Evolutionary conservation across 2,329 filamentous ascomycete genomes (phyloP), one percentile per base, ranked within the genome.

Genomic region (Ophiostoma sp.): DNA sequence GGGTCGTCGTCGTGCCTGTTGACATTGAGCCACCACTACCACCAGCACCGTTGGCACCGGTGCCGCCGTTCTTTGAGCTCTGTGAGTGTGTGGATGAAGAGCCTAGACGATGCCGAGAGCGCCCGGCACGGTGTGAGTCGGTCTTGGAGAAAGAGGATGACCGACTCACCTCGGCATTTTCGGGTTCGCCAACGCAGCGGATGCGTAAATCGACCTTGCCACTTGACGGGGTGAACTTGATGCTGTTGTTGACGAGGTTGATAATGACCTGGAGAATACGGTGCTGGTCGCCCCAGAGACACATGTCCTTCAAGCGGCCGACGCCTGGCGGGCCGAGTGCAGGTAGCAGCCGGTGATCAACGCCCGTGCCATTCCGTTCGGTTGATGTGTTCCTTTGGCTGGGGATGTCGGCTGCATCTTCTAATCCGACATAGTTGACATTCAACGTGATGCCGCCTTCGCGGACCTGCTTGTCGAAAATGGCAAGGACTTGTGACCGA

Each of bases 231-330:
- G 93, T 97, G 75, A 97, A 97, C 76, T 97, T 97, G 60, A 97
- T 80, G 76, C 90, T 92, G 79, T 97, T 97, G 77, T 90, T 93
- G 64, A 96, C 92, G 44, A 97, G 81, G 75, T 96, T 96, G 80
- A 96, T 97, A 64, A 97, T 86, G n/a, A 97, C 90, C 76, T 97
- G 93, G 40, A 96, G 79, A 52, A 97, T 95, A 62, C 93, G 84
- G 75, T 97, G 92, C 72, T 95, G 90, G 74, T 97, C 93, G n/a
- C 93, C 93, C 87, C 91, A 95, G 0, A 97, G 81, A 66, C 90
- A 88, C 88, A 96, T 93, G 72, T 96, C 92, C 75, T 90, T 91
- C 38, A 96, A 77, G 18, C 89, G 82, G 9, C 89, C 89, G 3
- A 85, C 82, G 4, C 89, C 89, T 42, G 82, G 80, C 1, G 89